These are phyloP conservation scores for Drechslerella stenobrocha DNA, from an alignment of 2,329 filamentous ascomycete species.

Conservation along the genomic window DNA sequence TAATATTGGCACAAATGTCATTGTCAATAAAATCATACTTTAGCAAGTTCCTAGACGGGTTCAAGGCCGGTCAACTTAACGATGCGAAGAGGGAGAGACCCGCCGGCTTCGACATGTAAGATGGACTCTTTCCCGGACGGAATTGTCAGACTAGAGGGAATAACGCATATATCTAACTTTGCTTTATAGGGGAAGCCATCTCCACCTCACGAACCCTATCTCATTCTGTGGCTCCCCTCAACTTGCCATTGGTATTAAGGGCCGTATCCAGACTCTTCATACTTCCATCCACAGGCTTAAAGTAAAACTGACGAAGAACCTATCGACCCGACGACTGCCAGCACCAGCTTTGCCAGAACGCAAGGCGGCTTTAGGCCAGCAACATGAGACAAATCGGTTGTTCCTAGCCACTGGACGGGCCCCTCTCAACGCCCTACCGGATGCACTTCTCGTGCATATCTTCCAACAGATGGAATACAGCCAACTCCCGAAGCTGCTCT, in stretches of 20 bases:
- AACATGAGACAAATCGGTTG: too few relatives aligned
- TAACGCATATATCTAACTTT: neutral
- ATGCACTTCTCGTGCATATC: constrained; percentile 7
- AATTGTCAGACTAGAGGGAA: too few relatives aligned
- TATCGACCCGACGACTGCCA: neutral
- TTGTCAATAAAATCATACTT: neutral
- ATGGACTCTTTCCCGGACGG: neutral
- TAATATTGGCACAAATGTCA: too few relatives aligned
- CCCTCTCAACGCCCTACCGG: neutral
- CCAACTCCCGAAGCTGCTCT: constrained; percentile 9
- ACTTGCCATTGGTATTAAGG: constrained; percentile 1
- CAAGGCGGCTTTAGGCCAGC: too few relatives aligned
- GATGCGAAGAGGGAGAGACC: neutral
- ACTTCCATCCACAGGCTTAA: neutral
- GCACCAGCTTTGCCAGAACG: neutral
- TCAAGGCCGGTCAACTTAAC: neutral
- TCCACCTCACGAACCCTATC: constrained; percentile 8
- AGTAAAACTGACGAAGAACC: neutral
- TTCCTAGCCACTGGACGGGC: neutral
- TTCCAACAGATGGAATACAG: constrained; percentile 4
- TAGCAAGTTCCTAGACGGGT: neutral
- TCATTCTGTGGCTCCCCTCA: neutral
- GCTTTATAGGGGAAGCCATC: constrained; percentile 18
- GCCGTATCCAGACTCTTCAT: neutral
- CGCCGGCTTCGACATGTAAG: neutral